Base-by-base conservation (phyloP, 2,329 filamentous ascomycete genomes). In the Thelonectria olida region DNA sequence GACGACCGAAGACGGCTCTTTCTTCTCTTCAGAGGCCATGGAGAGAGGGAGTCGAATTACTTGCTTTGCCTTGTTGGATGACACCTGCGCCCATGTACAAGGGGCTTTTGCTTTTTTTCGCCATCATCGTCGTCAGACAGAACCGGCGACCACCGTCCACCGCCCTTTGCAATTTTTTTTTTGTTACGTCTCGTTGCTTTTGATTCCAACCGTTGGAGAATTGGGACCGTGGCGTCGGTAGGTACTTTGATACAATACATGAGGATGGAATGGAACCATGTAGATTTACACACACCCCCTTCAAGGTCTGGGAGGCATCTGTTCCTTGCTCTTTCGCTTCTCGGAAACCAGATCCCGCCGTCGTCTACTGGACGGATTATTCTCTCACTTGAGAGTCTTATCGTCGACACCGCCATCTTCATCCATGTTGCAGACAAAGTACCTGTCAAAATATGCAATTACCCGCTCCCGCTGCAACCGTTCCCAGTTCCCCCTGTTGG, bases 321-420 rank as follows among this genome's bases (percentile, higher is more conserved):
- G n/a, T n/a, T 23, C 49, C 49, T 41, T 23, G 15, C 4, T 38
- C 19, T 22, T 12, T 28, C n/a, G n/a, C n/a, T 44, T 34, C 44
- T 52, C 42, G 49, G 55, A 42, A 45, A 41, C 25, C 19, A 48
- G 56, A 49, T 42, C 41, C 48, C 51, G 34, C 22, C 38, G 17
- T 45, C 38, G 17, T 6, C 19, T 45, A 61, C 45, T 61, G 58
- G 58, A 56, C 58, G 58, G 58, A 61, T 61, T 61, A 55, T 55
- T 47, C 28, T 42, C 19, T 22, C 51, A 20, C 15, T 12, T 5
- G 38, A 54, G 28, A 52, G n/a, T n/a, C n/a, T n/a, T n/a, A n/a
- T n/a, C n/a, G n/a, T n/a, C n/a, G n/a, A n/a, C n/a, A n/a, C n/a
- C n/a, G n/a, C n/a, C n/a, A n/a, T n/a, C n/a, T n/a, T n/a, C n/a